Evolutionary conservation across 2,329 filamentous ascomycete species (phyloP).

Genomic region (Alternaria longipes): DNA sequence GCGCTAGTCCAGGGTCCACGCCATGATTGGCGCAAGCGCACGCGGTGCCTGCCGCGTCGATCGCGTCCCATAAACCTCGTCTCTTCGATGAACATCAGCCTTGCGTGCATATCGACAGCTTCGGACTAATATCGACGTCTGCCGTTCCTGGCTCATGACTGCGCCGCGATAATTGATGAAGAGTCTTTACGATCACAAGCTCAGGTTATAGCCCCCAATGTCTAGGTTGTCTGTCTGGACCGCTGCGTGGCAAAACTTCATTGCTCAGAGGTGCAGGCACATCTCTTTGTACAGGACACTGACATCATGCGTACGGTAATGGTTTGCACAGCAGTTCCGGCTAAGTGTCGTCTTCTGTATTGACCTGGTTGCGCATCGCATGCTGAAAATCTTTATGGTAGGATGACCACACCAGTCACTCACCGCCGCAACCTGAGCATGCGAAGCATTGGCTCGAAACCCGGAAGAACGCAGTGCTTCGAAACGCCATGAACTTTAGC

Average conservation of each 20-base stretch:
- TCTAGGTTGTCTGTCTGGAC: not conserved
- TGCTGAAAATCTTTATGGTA: slow-evolving; percentile 1
- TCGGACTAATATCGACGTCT: slow-evolving; percentile 1
- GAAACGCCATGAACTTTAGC: slow-evolving; percentile 12
- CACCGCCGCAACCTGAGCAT: slow-evolving; percentile 10
- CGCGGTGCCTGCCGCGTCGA: slow-evolving; percentile 14
- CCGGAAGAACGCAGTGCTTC: slow-evolving; percentile 6
- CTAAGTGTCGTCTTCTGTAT: slow-evolving; percentile 9
- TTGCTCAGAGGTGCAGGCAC: slow-evolving; percentile 17
- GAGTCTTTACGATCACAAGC: slow-evolving; percentile 4
- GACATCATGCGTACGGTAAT: slow-evolving; percentile 1
- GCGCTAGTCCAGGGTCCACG: slow-evolving; percentile 11
- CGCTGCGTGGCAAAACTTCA: slow-evolving; percentile 13
- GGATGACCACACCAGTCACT: slow-evolving; percentile 12
- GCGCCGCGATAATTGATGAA: slow-evolving; percentile 13
- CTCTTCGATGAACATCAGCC: slow-evolving; percentile 7
- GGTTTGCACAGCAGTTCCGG: slow-evolving; percentile 10
- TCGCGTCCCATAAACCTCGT: slow-evolving; percentile 21
- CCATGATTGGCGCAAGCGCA: slow-evolving; percentile 22
- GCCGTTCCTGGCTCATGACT: slow-evolving; percentile 1
- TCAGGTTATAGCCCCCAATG: slow-evolving; percentile 10
- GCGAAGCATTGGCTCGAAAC: slow-evolving; percentile 5
- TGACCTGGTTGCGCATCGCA: slow-evolving; percentile 5
- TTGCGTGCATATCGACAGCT: slow-evolving; percentile 3
- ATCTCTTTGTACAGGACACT: slow-evolving; percentile 2